Conservation (phyloP, 495 filamentous ascomycete genomes). For the Tuber magnatum region DNA sequence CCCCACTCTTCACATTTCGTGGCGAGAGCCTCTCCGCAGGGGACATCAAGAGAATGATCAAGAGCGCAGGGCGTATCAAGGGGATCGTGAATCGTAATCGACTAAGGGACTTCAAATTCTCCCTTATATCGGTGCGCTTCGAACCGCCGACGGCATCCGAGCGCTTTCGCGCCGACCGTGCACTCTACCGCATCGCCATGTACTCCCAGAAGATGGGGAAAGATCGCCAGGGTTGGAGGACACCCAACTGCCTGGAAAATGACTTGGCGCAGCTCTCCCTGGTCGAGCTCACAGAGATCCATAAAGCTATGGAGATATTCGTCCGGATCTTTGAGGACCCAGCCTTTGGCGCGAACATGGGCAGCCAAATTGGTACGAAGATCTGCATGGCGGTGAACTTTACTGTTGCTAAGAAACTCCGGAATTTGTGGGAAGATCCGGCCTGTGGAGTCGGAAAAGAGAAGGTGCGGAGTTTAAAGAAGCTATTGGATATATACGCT, state of each 20-base stretch:
- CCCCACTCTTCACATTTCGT: not conserved
- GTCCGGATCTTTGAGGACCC: not conserved
- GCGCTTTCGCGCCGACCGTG: not conserved
- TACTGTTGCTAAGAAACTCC: not conserved
- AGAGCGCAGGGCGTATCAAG: not conserved
- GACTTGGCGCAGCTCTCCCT: conserved; percentile 1
- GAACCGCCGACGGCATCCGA: not conserved
- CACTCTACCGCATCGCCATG: not conserved
- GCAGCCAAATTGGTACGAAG: not conserved
- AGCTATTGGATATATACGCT: not conserved
- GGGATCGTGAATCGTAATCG: not conserved
- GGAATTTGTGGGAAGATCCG: not conserved
- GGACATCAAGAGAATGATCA: not conserved
- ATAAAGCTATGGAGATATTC: not conserved
- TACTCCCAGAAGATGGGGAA: not conserved
- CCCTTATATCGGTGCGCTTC: not conserved
- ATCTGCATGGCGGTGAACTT: conserved; percentile 1
- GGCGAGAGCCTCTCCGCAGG: not conserved
- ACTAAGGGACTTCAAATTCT: not conserved
- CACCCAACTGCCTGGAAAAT: not conserved
- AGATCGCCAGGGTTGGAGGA: not conserved
- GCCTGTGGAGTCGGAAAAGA: not conserved
- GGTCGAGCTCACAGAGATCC: not conserved
- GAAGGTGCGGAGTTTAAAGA: not conserved
- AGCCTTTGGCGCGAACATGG: not conserved